These are phyloP conservation scores for Canna indica DNA, from an alignment of 176 grass and related monocot species.

Conservation along the genomic window DNA sequence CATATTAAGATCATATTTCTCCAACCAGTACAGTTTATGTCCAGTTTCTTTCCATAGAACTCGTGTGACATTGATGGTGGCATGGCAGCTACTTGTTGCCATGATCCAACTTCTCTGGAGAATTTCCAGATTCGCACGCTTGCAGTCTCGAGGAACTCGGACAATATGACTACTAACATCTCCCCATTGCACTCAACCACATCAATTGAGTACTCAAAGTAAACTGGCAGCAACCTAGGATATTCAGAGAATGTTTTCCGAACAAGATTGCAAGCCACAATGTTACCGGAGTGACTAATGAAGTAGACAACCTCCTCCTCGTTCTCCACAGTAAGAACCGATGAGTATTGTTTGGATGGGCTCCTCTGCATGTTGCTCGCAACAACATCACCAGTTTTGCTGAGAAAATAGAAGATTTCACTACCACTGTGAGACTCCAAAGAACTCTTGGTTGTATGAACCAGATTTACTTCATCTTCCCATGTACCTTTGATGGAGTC, in stretches of 20 bases:
- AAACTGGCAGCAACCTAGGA: conserved; percentile 48
- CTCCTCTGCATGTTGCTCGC: conserved; percentile 56
- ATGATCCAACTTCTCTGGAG: conserved; percentile 20
- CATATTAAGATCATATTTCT: conserved; percentile 56
- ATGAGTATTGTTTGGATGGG: conserved; percentile 51
- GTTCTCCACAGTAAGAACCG: conserved; percentile 24
- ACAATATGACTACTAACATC: conserved; percentile 56
- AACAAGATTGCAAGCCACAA: conserved; percentile 48
- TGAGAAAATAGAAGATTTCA: conserved; percentile 59
- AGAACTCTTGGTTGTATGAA: conserved; percentile 22
- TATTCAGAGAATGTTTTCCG: conserved; percentile 39
- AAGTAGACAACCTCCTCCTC: conserved; percentile 51
- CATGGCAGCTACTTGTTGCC: conserved; percentile 74
- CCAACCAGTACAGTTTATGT: conserved; percentile 69
- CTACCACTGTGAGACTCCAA: conserved; percentile 10
- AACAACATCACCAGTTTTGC: conserved; percentile 67
- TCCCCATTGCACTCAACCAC: conserved; percentile 49
- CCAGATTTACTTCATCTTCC: conserved; percentile 27
- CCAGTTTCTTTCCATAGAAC: conserved; percentile 52
- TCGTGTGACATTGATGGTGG: conserved; percentile 60
- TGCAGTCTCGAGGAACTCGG: conserved; percentile 64
- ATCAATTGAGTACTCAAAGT: conserved; percentile 73
- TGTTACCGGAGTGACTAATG: conserved; percentile 46
- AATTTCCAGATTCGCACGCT: conserved; percentile 72
- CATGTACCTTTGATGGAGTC: conserved; percentile 39